Conservation (phyloP, 1,284 basidiomycete genomes). For the Ceratorhiza oryzae-sativae region DNA sequence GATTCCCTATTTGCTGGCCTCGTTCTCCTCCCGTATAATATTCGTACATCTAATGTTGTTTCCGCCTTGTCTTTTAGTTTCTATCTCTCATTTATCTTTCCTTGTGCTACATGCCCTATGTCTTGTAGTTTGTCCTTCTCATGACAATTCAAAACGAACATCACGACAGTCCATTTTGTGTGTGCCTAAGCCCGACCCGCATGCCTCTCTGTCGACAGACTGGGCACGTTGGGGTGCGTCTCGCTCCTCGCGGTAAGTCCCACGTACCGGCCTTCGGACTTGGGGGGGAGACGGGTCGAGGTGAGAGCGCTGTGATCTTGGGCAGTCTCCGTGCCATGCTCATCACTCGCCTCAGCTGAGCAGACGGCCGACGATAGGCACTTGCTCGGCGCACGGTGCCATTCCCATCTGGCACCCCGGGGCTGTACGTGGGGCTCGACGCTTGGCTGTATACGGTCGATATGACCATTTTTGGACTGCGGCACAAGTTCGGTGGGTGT, state of each 20-base stretch:
- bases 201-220: neutral
- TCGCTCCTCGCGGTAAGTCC: constrained; percentile 37
- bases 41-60: constrained; percentile 24
- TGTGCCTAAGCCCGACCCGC: constrained; percentile 1
- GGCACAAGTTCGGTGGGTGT: constrained; percentile 8
- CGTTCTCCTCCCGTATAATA: constrained; percentile 13
- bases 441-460: neutral
- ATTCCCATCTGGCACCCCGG: neutral
- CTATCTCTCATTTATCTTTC: constrained; percentile 15
- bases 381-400: neutral
- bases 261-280: neutral
- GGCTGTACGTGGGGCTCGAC: neutral
- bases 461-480: neutral
- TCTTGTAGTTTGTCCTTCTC: neutral
- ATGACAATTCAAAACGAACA: constrained; percentile 36
- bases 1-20: constrained; percentile 36
- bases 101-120: constrained; percentile 16
- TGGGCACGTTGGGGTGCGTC: constrained; percentile 32
- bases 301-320: constrained; percentile 9
- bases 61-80: constrained; percentile 3
- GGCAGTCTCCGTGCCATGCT: neutral
- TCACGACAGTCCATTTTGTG: constrained; percentile 22
- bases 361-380: neutral
- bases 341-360: constrained; percentile 12
- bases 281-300: neutral